Conservation (phyloP, 768 basidiomycete species). For the Suillus luteus region DNA sequence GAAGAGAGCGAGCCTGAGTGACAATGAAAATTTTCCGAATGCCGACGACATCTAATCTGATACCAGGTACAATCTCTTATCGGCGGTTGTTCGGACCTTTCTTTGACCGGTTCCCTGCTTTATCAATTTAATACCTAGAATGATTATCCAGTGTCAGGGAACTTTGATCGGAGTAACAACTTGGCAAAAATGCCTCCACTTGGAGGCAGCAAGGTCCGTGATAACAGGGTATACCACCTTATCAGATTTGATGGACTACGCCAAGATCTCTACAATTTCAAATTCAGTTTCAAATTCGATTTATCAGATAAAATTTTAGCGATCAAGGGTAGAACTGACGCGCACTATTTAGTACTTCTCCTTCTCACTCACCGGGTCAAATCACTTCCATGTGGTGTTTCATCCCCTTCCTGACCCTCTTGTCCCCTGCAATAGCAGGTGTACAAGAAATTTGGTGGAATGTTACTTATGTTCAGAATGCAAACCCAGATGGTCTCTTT, state of each 20-base stretch:
- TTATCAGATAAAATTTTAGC: neutral
- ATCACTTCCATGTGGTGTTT: slow-evolving; percentile 3
- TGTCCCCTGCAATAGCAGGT: slow-evolving; percentile 54
- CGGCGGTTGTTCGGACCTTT: no score
- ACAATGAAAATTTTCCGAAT: neutral
- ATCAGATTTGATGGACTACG: neutral
- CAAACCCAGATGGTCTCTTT: slow-evolving; percentile 82
- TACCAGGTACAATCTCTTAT: neutral
- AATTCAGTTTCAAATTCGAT: neutral
- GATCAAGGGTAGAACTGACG: neutral
- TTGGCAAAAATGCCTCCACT: no score
- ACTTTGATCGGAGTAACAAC: no score
- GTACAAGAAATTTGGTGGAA: slow-evolving; percentile 87
- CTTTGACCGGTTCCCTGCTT: no score
- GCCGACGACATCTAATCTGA: slow-evolving; percentile 1
- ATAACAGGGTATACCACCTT: no score
- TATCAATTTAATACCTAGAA: no score
- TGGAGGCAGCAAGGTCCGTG: no score
- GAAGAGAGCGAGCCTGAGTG: neutral
- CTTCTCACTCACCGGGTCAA: no score
- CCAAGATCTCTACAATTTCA: neutral
- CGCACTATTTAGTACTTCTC: no score
- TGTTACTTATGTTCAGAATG: slow-evolving; percentile 77
- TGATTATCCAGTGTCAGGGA: no score
- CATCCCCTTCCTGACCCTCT: slow-evolving; percentile 22